Base-by-base conservation (phyloP, 208 protist species). In the Blastocrithidia nonstop region DNA sequence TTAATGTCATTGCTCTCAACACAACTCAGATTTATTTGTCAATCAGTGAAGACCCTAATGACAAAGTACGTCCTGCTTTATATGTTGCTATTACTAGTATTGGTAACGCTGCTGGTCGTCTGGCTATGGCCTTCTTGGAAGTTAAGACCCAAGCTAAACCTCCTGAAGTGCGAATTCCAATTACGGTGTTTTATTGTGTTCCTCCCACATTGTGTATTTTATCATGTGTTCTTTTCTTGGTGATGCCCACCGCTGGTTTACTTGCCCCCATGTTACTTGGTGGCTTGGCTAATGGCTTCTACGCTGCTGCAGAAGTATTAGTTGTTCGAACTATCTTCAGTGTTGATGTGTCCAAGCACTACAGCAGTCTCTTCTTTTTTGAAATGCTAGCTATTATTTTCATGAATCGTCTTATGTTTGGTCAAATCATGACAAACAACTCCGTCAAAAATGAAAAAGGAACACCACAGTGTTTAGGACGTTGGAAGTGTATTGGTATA, bases 371-470 rank as follows among this genome's bases (percentile, higher is more conserved):
- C 38, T 73, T 73, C 31, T 48, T 68, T 31, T 46, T 50, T 36
- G 66, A 66, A 38, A 50, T 68, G 39, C 31, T 68, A 9, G 55
- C 59, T 19, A 44, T 61, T 6, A 60, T 73, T 15, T 47, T 63
- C 43, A 63, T 67, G 50, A 73, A 73, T 52, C 66, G 66, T 8
- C 50, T 73, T 42, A 29, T 73, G 9, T 73, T 73, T 47, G 66
- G 66, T 31, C 60, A 73, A 32, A 50, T 60, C 37, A 65, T 73
- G 60, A 73, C 60, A 7, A 51, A 51, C 28, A 57, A 73, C 49
- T 61, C 53, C 2, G 19, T 29, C 1, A n/a, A n/a, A 0, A 50
- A 29, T 27, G 27, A 15, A n/a, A 31, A 36, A 8, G 63, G 45
- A 2, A 11, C 32, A 3, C 17, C 48, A 11, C 23, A 45, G 1